Percentiles rank a stretch among this genome's conserved stretches.
Evolutionary conservation across 2,329 filamentous ascomycete species (phyloP).

Genomic region (Alternaria longipes): DNA sequence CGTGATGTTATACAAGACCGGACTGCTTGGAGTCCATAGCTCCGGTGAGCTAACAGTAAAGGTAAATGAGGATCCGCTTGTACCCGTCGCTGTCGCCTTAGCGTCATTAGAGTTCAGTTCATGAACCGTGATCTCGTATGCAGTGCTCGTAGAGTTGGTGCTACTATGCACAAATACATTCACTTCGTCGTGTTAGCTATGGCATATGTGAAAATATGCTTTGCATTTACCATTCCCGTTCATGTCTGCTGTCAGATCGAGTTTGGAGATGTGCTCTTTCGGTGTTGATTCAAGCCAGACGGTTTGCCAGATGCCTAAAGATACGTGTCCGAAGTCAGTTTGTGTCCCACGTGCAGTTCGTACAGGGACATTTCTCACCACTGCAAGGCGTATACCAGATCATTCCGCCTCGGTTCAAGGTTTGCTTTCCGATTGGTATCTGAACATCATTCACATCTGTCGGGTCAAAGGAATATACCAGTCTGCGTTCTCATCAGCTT

Average conservation of each 20-base stretch:
- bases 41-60: constrained; percentile 65
- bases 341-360: too few species aligned
- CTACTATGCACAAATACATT: constrained; percentile 65
- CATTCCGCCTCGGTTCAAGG: constrained; percentile 60
- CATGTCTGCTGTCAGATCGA: constrained; percentile 65
- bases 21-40: constrained; percentile 72
- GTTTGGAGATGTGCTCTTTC: constrained; percentile 63
- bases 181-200: constrained; percentile 54
- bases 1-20: constrained; percentile 70
- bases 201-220: not conserved
- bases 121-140: constrained; percentile 52
- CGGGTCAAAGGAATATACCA: constrained; percentile 73
- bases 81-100: constrained; percentile 57
- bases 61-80: constrained; percentile 61
- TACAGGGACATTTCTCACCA: constrained; percentile 35
- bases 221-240: constrained; percentile 40
- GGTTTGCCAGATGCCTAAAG: constrained; percentile 71
- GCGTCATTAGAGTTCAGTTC: constrained; percentile 48
- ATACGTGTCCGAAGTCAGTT: too few species aligned
- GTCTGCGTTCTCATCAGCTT: constrained; percentile 48
- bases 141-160: constrained; percentile 41
- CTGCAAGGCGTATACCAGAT: constrained; percentile 79
- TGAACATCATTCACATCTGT: constrained; percentile 66
- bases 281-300: constrained; percentile 76
- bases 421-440: constrained; percentile 74